Evolutionary conservation across 1,139 yeast genomes (phyloP), one percentile per base, ranked within the genome.

Genomic region (Debaryomycetaceae sp.): DNA sequence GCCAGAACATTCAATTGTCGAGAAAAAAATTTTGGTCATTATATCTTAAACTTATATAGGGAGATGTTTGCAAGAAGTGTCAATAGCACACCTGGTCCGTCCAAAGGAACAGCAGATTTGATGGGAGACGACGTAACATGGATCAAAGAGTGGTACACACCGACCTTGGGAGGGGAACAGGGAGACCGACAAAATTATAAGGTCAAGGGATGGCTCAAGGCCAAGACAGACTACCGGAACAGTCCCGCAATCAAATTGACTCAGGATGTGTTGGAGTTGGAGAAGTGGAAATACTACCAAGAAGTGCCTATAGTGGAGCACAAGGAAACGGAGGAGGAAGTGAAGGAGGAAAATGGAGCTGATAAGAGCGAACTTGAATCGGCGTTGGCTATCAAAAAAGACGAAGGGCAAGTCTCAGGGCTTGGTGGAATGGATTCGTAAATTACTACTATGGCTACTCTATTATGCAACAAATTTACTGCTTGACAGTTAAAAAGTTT

Each of bases 121-220:
- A 45, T 60, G 33, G 61, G 57, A 6, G 70, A 62, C 27, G 56
- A 68, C 23, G 58, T 62, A 41, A 68, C 74, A 11, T 74, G 79
- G 79, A 59, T 68, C 37, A 66, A 68, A 40, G 75, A 68, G 45
- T 71, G 76, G 76, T 69, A 68, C 54, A 53, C 57, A 24, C 52
- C 51, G 34, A 46, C 54, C 22, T 56, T 54, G 17, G 59, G 52
- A 39, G 36, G 27, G 17, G 37, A 42, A 5, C 48, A 49, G 24
- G 39, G 47, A 7, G 45, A 52, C 13, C 45, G 55, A 5, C 52
- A 56, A 9, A 54, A 50, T n/a, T 42, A 60, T 17, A 60, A 59
- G 36, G 55, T 74, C 44, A 72, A 68, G 54, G 76, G 77, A 6
- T 74, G 79, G 79, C 62, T 59, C 52, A 68, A 65, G 51, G 60